Evolutionary conservation across 1,284 basidiomycete species (phyloP).

Genomic region (Amylostereum areolatum): DNA sequence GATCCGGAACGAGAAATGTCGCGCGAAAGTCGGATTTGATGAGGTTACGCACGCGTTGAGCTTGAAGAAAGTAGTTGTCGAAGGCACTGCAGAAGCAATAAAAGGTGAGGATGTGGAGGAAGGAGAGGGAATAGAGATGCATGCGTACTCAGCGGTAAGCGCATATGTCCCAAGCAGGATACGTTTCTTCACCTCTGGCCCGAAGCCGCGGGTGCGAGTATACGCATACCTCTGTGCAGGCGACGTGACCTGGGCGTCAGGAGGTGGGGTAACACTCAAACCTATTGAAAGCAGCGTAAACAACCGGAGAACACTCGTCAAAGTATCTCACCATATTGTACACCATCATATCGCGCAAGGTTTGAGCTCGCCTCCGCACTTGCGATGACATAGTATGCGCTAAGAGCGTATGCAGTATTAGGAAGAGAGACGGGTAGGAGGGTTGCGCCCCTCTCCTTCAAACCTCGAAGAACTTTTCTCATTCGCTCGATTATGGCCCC

Average conservation of each 20-base stretch:
- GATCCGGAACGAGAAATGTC: slow-evolving; percentile 57
- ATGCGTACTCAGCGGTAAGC: slow-evolving; percentile 79
- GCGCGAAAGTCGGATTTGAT: slow-evolving; percentile 73
- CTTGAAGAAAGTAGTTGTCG: slow-evolving; percentile 95
- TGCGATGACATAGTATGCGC: slow-evolving; percentile 94
- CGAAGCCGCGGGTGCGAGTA: slow-evolving; percentile 68
- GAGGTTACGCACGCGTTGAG: slow-evolving; percentile 71
- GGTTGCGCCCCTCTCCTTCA: slow-evolving; percentile 61
- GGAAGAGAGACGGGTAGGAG: slow-evolving; percentile 77
- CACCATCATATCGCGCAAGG: slow-evolving; percentile 86
- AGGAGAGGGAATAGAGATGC: background rate
- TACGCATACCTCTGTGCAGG: slow-evolving; percentile 49
- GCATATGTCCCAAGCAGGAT: slow-evolving; percentile 93
- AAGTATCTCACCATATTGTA: slow-evolving; percentile 53
- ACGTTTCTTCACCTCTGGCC: slow-evolving; percentile 81
- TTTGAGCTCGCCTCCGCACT: slow-evolving; percentile 95
- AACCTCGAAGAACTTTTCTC: slow-evolving; percentile 38
- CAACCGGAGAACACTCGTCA: background rate
- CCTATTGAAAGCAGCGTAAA: slow-evolving; percentile 29
- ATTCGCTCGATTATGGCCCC: slow-evolving; percentile 41
- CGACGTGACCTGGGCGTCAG: slow-evolving; percentile 37
- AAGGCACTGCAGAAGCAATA: slow-evolving; percentile 59
- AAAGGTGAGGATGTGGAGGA: background rate
- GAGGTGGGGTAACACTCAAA: slow-evolving; percentile 36
- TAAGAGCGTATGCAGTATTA: slow-evolving; percentile 72